These are phyloP conservation scores for Multifurca ochricompacta DNA, from an alignment of 768 basidiomycete genomes.

Conservation along the genomic window DNA sequence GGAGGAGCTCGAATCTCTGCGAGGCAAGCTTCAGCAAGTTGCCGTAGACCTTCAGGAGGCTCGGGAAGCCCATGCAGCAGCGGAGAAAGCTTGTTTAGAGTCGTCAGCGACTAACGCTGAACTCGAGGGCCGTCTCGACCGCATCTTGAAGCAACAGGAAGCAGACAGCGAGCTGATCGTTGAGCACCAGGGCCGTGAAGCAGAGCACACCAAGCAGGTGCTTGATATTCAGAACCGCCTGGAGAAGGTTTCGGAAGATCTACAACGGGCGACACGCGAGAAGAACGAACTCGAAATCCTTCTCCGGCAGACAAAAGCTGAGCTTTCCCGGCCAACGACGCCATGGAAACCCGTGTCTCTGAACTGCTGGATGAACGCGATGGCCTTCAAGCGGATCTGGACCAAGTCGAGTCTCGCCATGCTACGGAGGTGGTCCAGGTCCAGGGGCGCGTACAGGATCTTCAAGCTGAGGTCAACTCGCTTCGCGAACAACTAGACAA, in stretches of 20 bases:
- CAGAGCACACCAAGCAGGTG: not conserved
- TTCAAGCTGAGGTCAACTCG: slow-evolving; percentile 1
- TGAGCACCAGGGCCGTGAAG: slow-evolving; percentile 4
- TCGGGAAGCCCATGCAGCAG: slow-evolving; percentile 12
- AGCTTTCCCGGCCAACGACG: slow-evolving; percentile 1
- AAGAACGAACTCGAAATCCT: slow-evolving; percentile 9
- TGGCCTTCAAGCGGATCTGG: slow-evolving; percentile 26
- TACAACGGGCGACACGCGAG: not conserved
- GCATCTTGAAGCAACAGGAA: slow-evolving; percentile 2
- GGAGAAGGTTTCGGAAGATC: slow-evolving; percentile 1
- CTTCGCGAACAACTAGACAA: slow-evolving; percentile 14
- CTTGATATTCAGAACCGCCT: slow-evolving; percentile 12
- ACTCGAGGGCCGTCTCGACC: slow-evolving; percentile 15
- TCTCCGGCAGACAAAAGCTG: not conserved
- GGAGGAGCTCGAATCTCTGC: slow-evolving; percentile 22
- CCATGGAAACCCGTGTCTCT: slow-evolving; percentile 4
- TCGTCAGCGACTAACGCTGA: slow-evolving; percentile 8
- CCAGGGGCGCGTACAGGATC: slow-evolving; percentile 15
- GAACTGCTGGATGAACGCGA: slow-evolving; percentile 23
- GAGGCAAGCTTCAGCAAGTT: slow-evolving; percentile 19
- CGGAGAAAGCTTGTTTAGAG: slow-evolving; percentile 30
- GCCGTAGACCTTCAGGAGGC: slow-evolving; percentile 20
- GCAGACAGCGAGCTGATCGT: not conserved
- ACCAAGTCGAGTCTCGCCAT: slow-evolving; percentile 23
- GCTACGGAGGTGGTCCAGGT: slow-evolving; percentile 17